A percentile compares a stretch with the other conserved stretches of the same genome.
phyloP scores from a whole-genome alignment of 495 filamentous ascomycete species.

The Cudoniella acicularis region DNA sequence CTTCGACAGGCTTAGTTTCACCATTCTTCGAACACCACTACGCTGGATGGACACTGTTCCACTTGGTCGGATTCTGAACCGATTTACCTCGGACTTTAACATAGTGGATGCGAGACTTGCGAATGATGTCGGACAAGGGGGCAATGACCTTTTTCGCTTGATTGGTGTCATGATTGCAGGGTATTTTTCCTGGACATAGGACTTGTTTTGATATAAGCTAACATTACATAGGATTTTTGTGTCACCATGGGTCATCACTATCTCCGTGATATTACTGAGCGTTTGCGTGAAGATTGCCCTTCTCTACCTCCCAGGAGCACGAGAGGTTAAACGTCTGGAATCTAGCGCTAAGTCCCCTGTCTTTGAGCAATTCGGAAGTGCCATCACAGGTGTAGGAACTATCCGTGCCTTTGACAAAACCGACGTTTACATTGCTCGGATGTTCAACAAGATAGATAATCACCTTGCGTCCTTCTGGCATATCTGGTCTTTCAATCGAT shows the following conservation, averaged over 20 bases:
- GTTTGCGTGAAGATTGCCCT: slow-evolving; percentile 55
- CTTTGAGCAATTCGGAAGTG: slow-evolving; percentile 71
- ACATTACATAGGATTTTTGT: slow-evolving; percentile 45
- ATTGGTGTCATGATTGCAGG: slow-evolving; percentile 56
- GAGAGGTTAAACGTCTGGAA: slow-evolving; percentile 74
- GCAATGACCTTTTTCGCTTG: slow-evolving; percentile 48
- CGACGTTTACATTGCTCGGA: slow-evolving; percentile 58
- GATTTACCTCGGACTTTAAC: slow-evolving; percentile 76
- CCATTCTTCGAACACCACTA: slow-evolving; percentile 65
- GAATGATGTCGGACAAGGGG: slow-evolving; percentile 52
- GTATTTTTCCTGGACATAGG: neutral
- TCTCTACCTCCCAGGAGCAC: slow-evolving; percentile 62
- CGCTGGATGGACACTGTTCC: slow-evolving; percentile 82
- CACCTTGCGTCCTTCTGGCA: slow-evolving; percentile 61
- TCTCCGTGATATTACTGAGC: slow-evolving; percentile 48
- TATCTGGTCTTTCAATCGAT: slow-evolving; percentile 67
- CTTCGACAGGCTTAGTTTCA: slow-evolving; percentile 40
- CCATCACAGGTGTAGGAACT: slow-evolving; percentile 67
- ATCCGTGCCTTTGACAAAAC: slow-evolving; percentile 70
- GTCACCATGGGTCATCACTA: slow-evolving; percentile 57
- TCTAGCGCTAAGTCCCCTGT: slow-evolving; percentile 69
- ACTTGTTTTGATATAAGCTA: neutral
- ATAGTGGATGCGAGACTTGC: slow-evolving; percentile 63
- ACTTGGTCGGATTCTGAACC: slow-evolving; percentile 71
- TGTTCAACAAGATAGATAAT: slow-evolving; percentile 64